Evolutionary conservation across 208 protist genomes (phyloP), one percentile per base, ranked within the genome.

Genomic region (Acanthamoeba rhysodes): DNA sequence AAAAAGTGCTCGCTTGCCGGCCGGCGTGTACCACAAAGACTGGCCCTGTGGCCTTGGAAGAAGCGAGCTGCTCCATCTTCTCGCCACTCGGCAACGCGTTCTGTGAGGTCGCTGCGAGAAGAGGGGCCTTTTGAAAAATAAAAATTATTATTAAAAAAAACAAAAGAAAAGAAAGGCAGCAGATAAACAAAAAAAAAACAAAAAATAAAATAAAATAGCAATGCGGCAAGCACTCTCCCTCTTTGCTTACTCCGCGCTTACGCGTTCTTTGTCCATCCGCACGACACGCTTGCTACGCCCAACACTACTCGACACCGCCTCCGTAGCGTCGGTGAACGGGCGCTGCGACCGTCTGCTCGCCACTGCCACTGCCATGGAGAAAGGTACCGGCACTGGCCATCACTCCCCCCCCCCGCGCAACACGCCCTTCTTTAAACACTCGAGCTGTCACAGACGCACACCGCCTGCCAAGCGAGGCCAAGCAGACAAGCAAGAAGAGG

Each of bases 401-500:
- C 24, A 29, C 59, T 7, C 59, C 59, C 24, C 59, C 59, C 59
- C 59, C 59, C 59, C 14, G 14, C 20, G 55, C 20, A 24, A 24
- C 18, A 59, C 20, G 55, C 55, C 6, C 20, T 59, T 59, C 55
- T 24, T 59, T 50, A n/a, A n/a, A n/a, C n/a, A 50, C 45, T 50
- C 45, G 45, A 50, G 45, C 45, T 10, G 1, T 50, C 45, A 50
- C 1, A 50, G 45, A 50, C 12, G 45, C 10, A 50, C 45, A 50
- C 12, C 1, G 10, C 62, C 34, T 70, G 62, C 2, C 24, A 16
- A 29, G 62, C 62, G 4, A 70, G 3, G 62, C 55, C 55, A 59
- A 74, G n/a, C n/a, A n/a, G 18, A n/a, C 29, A 12, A 88, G 80
- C 80, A 45, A 88, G 48, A 88, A 88, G 80, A 50, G 80, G 6